phyloP scores from a whole-genome alignment of 2,329 filamentous ascomycete species.

The Phaeosphaeriaceae sp. region DNA sequence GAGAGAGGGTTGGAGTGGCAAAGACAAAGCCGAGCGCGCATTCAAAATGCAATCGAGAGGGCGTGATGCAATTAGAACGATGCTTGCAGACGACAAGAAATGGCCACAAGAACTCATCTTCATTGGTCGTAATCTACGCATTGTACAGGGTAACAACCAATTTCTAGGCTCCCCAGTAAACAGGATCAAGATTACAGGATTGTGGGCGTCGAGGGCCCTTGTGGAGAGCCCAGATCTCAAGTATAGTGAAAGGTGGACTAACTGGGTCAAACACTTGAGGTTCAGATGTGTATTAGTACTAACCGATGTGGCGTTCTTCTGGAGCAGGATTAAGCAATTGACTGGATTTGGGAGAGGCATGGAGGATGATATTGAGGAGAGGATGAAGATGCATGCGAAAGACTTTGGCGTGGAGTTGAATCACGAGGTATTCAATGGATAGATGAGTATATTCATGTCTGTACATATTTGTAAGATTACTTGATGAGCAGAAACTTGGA shows the following conservation, averaged over 20 bases:
- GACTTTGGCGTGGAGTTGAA: constrained; percentile 92
- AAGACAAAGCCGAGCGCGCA: constrained; percentile 63
- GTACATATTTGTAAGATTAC: too few relatives aligned
- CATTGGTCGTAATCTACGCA: constrained; percentile 88
- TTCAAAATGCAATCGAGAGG: constrained; percentile 83
- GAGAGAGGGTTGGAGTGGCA: constrained; percentile 58
- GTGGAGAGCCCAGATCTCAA: constrained; percentile 73
- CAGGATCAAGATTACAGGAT: constrained; percentile 89
- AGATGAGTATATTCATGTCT: not conserved
- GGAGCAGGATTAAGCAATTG: constrained; percentile 76
- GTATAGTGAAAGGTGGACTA: constrained; percentile 66
- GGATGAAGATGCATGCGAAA: constrained; percentile 86
- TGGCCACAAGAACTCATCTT: constrained; percentile 92
- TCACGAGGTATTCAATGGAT: constrained; percentile 88
- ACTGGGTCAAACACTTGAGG: constrained; percentile 78
- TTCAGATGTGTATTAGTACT: constrained; percentile 78
- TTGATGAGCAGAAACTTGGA: too few relatives aligned
- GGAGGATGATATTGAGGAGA: constrained; percentile 90
- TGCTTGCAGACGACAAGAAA: constrained; percentile 83
- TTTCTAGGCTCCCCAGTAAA: constrained; percentile 89
- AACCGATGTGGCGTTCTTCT: constrained; percentile 84
- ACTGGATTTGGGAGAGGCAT: constrained; percentile 81
- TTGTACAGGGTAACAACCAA: constrained; percentile 93
- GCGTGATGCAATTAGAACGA: constrained; percentile 74
- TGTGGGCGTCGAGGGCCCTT: constrained; percentile 86